Evolutionary conservation across 1,284 basidiomycete species (phyloP).

Genomic region (Microbotryum saponariae): DNA sequence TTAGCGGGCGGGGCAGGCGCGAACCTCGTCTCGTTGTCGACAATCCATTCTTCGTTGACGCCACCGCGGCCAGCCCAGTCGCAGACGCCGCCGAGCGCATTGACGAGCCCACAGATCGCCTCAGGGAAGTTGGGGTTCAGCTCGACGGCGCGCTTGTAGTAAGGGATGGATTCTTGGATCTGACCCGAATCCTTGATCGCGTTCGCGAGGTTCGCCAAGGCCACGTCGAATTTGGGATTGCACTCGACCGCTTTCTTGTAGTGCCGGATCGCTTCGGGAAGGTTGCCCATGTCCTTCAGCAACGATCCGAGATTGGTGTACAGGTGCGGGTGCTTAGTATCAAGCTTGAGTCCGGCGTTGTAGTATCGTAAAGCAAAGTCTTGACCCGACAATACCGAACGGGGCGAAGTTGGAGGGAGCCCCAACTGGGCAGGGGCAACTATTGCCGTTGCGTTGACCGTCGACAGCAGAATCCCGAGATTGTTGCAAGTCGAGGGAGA

Average conservation of each 20-base stretch:
- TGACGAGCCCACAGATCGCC: slow-evolving; percentile 53
- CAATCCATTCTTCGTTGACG: slow-evolving; percentile 29
- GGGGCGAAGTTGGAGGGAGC: not conserved
- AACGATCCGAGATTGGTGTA: slow-evolving; percentile 57
- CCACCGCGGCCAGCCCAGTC: slow-evolving; percentile 52
- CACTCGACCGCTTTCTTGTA: slow-evolving; percentile 50
- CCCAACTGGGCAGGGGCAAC: slow-evolving; percentile 33
- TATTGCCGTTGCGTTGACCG: slow-evolving; percentile 41
- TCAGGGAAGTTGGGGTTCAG: slow-evolving; percentile 54
- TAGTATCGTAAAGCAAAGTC: slow-evolving; percentile 53
- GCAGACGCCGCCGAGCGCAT: slow-evolving; percentile 51
- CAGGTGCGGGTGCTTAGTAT: slow-evolving; percentile 53
- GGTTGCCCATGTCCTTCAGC: slow-evolving; percentile 53
- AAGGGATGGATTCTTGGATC: slow-evolving; percentile 50
- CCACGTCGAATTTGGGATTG: slow-evolving; percentile 51
- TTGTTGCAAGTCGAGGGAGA: slow-evolving; percentile 56
- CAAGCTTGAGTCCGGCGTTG: slow-evolving; percentile 51
- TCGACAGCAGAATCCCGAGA: slow-evolving; percentile 54
- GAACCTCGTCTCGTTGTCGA: slow-evolving; percentile 14
- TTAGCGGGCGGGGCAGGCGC: not conserved
- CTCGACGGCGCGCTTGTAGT: slow-evolving; percentile 51
- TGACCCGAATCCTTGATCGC: slow-evolving; percentile 51
- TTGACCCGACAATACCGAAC: slow-evolving; percentile 31
- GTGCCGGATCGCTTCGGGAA: slow-evolving; percentile 50
- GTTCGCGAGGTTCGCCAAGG: slow-evolving; percentile 57